These are phyloP conservation scores for Calonectria pauciramosa DNA, from an alignment of 2,329 filamentous ascomycete species.

Conservation along the genomic window DNA sequence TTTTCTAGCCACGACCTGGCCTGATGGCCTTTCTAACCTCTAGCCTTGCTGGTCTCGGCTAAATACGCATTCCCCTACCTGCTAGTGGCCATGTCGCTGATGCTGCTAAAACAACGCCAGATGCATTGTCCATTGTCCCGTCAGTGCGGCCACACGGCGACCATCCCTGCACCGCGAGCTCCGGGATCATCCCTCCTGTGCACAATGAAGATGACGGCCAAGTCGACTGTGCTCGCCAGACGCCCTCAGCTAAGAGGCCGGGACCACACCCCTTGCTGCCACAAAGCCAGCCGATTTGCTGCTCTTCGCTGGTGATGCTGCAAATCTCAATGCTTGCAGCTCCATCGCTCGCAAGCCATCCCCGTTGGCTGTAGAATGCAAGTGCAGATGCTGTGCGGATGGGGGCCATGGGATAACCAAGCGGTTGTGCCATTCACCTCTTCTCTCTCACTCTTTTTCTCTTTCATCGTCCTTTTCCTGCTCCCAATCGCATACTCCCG, in stretches of 20 bases:
- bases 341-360: neutral
- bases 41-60: neutral
- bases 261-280: neutral
- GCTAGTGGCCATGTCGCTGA: neutral
- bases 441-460: neutral
- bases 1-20: neutral
- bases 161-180: conserved; percentile 7
- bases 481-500: neutral
- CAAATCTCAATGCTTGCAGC: neutral
- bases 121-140: neutral
- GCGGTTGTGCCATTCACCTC: neutral
- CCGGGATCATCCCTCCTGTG: conserved; percentile 10
- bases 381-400: neutral
- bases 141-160: neutral
- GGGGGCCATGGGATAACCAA: neutral
- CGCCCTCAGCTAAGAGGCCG: conserved; percentile 2
- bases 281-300: neutral
- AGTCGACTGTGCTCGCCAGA: neutral
- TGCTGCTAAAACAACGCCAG: conserved; percentile 7
- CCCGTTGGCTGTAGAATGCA: neutral
- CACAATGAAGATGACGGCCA: neutral
- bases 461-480: neutral
- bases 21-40: neutral
- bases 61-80: neutral
- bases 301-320: conserved; percentile 2